phyloP scores from a whole-genome alignment of 139 green algal species.

The Mesotaenium endlicherianum region DNA sequence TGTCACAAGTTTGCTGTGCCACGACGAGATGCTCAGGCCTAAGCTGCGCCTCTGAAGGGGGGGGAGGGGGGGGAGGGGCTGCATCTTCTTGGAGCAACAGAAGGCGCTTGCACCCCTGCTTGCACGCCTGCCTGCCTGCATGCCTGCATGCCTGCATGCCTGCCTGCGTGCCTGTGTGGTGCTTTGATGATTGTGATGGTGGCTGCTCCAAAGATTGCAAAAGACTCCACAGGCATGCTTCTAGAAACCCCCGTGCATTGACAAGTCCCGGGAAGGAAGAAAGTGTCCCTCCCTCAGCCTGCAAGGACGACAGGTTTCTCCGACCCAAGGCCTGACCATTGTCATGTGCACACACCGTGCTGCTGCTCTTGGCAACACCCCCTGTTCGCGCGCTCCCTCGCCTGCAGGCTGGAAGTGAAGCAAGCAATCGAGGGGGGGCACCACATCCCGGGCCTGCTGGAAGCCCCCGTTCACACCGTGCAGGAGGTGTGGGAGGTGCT shows the following conservation, averaged over 20 bases:
- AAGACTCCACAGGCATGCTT: background rate
- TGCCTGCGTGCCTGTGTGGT: no score
- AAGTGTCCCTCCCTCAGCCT: no score
- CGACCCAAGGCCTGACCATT: background rate
- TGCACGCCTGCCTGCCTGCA: background rate
- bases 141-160: background rate
- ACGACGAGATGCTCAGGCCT: no score
- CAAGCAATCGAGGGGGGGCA: conserved; percentile 21
- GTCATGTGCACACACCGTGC: background rate
- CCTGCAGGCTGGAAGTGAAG: conserved; percentile 47
- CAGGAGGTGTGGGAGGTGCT: conserved; percentile 61
- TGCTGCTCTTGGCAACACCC: background rate
- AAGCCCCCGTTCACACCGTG: conserved; percentile 15
- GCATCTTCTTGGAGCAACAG: no score
- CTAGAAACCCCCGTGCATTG: no score
- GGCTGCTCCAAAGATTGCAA: background rate
- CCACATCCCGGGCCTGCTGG: conserved; percentile 33
- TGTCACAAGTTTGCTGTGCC: no score
- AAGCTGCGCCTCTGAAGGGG: no score
- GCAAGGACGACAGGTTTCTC: no score
- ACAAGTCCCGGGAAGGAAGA: no score
- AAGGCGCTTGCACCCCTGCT: no score
- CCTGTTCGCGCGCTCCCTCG: background rate
- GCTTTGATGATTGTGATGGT: background rate
- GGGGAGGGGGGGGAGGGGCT: no score